These are phyloP conservation scores for Erythrophleum fordii DNA, from an alignment of 306 rosid genomes.

Conservation along the genomic window DNA sequence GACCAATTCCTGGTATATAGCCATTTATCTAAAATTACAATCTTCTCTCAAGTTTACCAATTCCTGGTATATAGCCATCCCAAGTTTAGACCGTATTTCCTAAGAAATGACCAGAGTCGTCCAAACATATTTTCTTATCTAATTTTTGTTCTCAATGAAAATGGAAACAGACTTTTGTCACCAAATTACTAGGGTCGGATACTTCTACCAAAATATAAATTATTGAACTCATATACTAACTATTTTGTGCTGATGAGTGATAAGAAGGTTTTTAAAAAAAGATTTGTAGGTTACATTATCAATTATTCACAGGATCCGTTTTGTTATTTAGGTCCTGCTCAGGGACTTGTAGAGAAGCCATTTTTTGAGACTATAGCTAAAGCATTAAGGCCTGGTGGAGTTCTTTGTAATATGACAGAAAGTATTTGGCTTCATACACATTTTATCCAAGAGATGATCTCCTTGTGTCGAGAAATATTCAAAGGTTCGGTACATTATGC, in stretches of 20 bases:
- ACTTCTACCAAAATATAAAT: background rate
- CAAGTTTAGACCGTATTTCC: background rate
- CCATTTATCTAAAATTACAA: background rate
- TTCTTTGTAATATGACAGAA: conserved; percentile 97
- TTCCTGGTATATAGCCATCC: too few relatives aligned
- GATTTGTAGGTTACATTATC: background rate
- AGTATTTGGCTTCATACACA: conserved; percentile 99
- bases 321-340: conserved; percentile 79
- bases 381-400: conserved; percentile 93
- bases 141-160: background rate
- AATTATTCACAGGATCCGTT: conserved; percentile 35
- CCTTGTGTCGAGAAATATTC: conserved; percentile 55
- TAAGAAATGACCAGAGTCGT: background rate
- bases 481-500: conserved; percentile 71
- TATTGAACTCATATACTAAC: background rate
- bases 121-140: background rate
- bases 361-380: conserved; percentile 80
- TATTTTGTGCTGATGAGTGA: too few relatives aligned
- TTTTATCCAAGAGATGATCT: conserved; percentile 66
- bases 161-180: background rate
- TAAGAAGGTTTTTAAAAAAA: background rate
- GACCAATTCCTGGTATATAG: too few relatives aligned
- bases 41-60: background rate
- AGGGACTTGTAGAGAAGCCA: conserved; percentile 93
- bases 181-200: background rate